Evolutionary conservation across 129 eudicot genomes (phyloP), one percentile per base, ranked within the genome.

Genomic region (Ambrosia trifida): DNA sequence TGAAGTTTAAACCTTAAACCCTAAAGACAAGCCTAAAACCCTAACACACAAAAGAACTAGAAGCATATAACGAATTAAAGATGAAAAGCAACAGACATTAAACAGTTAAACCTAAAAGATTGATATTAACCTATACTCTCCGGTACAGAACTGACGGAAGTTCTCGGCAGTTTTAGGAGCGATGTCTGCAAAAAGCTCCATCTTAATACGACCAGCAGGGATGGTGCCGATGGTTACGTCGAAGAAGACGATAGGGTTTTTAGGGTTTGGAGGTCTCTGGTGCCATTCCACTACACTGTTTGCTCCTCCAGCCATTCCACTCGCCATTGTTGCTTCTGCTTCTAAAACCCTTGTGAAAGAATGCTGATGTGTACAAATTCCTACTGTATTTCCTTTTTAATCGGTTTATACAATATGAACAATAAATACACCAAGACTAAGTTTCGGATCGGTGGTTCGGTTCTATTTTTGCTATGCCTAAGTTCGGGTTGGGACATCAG

Each of bases 171-270:
- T 80, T 89, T 87, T 94, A 40, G 99, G 98, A 68, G 87, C 84
- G 70, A 94, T 87, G 71, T 94, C 99, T 45, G 99, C 96, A 74
- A 89, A 94, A 70, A 94, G 97, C 82, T 94, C 99, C 97, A 94
- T 94, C 86, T 90, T 94, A 58, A 94, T 86, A 28, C 97, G 95
- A 59, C 99, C 99, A 45, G 99, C 99, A 17, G 97, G 99, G 14
- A 94, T 94, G 54, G 87, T 83, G 12, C 99, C 97, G 79, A 90
- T 94, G 66, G 93, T 90, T 3, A 94, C 18, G 50, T 94, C 99
- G 80, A 94, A 94, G 93, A 94, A 94, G 28, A 94, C 97, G 43
- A 94, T 75, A 0, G 99, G 99, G 35, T 94, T 94, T 51, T 87
- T 94, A 57, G 97, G 89, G 80, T 89, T 89, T 36, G 95, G 86